Conservation (phyloP, 352 stramenopile genomes). For the Globisporangium acanthophoron region DNA sequence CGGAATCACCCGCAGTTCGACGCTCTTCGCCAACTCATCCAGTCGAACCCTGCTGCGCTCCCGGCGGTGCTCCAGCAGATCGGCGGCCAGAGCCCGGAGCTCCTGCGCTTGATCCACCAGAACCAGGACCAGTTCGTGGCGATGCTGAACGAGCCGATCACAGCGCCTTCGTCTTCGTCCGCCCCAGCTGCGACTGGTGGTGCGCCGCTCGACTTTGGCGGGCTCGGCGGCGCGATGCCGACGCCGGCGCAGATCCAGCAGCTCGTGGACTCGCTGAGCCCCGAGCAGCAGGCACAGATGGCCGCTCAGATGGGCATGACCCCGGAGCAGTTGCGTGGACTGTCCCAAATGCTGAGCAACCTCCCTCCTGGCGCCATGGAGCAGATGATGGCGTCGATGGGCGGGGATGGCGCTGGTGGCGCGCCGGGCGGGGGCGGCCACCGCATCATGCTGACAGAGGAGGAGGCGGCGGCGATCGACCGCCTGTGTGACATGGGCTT, state of each 20-base stretch:
- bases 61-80: conserved; percentile 84
- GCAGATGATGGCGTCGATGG: conserved; percentile 85
- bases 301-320: conserved; percentile 84
- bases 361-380: conserved; percentile 76
- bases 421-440: conserved; percentile 30
- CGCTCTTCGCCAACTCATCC: conserved; percentile 71
- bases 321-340: conserved; percentile 74
- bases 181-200: conserved; percentile 22
- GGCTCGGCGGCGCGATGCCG: conserved; percentile 47
- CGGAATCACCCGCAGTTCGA: conserved; percentile 85
- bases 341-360: conserved; percentile 86
- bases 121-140: conserved; percentile 86
- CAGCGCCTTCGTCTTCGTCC: conserved; percentile 29
- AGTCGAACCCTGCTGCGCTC: conserved; percentile 78
- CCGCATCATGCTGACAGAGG: conserved; percentile 75
- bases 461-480: conserved; percentile 73
- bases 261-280: conserved; percentile 67
- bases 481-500: conserved; percentile 86
- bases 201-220: conserved; percentile 44
- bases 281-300: conserved; percentile 78
- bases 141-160: conserved; percentile 87
- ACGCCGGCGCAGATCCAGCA: conserved; percentile 82
- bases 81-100: conserved; percentile 71
- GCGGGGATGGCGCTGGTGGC: conserved; percentile 34
- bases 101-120: conserved; percentile 79